Evolutionary conservation across 2,329 filamentous ascomycete genomes (phyloP).

Genomic region (Fusarium begoniae): DNA sequence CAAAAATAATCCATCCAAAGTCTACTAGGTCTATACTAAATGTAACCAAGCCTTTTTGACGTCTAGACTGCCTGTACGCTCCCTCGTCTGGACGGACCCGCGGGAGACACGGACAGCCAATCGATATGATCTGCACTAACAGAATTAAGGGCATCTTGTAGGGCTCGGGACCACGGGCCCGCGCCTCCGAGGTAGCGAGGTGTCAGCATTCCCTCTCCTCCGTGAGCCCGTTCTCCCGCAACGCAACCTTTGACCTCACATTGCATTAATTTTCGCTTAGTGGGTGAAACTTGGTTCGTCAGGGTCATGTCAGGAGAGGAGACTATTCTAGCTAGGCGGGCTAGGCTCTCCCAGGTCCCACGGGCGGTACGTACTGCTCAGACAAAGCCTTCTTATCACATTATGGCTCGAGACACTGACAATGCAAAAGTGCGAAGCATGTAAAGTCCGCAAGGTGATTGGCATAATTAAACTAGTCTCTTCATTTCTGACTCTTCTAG

Average conservation of each 20-base stretch:
- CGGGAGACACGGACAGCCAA: constrained; percentile 5
- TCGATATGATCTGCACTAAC: not conserved
- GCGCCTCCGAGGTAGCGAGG: constrained; percentile 28
- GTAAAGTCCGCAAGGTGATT: constrained; percentile 29
- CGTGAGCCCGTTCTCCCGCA: constrained; percentile 3
- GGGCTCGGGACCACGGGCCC: constrained; percentile 7
- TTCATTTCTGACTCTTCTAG: not conserved
- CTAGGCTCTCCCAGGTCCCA: constrained; percentile 22
- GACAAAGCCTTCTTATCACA: not conserved
- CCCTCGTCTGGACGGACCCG: not conserved
- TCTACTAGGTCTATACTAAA: fast-evolving
- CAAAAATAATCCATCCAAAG: fast-evolving
- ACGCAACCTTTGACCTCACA: not conserved
- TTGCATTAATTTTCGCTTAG: not conserved
- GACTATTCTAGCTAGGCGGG: constrained; percentile 22
- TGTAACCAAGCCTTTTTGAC: not conserved
- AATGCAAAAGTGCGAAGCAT: constrained; percentile 23
- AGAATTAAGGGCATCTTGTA: not conserved
- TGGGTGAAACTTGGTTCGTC: not conserved
- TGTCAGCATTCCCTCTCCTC: not conserved
- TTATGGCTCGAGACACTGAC: not conserved
- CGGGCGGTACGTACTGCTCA: constrained; percentile 19
- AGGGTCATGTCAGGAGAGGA: constrained; percentile 23
- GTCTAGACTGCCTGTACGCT: not conserved
- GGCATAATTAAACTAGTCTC: fast-evolving